Percentiles rank a stretch among this genome's conserved stretches.
These are phyloP conservation scores for Dendrobium huoshanense DNA, from an alignment of 106 monocot genomes.

Conservation along the genomic window DNA sequence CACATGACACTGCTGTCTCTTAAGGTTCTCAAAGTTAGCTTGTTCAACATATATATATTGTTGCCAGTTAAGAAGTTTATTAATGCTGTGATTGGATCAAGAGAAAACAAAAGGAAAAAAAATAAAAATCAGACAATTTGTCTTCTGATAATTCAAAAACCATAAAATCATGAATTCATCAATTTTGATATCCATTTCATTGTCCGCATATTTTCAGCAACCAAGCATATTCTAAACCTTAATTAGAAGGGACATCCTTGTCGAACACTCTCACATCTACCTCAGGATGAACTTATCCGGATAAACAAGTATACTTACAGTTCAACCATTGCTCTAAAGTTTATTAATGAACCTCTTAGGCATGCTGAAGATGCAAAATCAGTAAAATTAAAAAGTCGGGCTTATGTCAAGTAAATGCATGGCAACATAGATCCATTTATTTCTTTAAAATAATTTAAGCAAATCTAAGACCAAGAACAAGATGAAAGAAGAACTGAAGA, in stretches of 20 bases:
- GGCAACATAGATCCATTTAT: neutral
- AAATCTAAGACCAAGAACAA: neutral
- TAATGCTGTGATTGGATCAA: neutral
- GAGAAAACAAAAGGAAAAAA: neutral
- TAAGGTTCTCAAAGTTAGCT: neutral
- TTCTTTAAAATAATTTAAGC: neutral
- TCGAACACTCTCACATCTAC: neutral
- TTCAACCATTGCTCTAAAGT: neutral
- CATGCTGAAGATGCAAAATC: neutral
- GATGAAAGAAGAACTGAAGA: neutral
- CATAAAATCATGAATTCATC: neutral
- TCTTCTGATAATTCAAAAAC: neutral
- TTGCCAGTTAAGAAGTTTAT: neutral
- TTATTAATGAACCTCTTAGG: neutral
- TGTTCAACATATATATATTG: neutral
- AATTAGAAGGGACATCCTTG: neutral
- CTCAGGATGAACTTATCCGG: neutral
- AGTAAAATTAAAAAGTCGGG: neutral
- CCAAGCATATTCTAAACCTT: neutral
- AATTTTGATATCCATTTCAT: neutral
- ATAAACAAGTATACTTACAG: neutral
- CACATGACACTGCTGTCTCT: neutral
- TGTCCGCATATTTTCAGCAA: neutral
- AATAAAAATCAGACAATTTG: neutral
- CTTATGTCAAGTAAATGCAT: neutral